Base-by-base conservation (phyloP, 257 asterid species). In the Avicennia marina region DNA sequence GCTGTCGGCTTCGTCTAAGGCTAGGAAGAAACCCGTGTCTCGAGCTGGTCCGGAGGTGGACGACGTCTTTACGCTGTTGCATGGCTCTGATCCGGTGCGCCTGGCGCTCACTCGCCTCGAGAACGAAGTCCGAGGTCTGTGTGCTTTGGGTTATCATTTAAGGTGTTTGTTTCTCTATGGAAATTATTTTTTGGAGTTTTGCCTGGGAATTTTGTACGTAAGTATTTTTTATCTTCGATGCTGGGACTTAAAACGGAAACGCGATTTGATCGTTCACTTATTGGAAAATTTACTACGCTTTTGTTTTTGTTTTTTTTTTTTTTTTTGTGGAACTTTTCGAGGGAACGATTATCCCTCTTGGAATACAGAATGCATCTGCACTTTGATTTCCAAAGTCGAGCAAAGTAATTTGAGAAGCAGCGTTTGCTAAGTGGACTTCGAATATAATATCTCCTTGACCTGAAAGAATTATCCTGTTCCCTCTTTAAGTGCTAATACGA, bases 81-180 rank as follows among this genome's bases (percentile, higher is more conserved):
- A 85, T 66, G 95, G 95, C 66, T 89, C 95, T 46, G 94, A 89
- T 83, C 95, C 96, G 2, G 79, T 89, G 65, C 90, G 94, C 53
- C 69, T 85, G 44, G 94, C 85, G 76, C 95, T 89, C 71, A 80
- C 78, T 72, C 95, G 94, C 70, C 96, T 89, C 15, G 95, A 89
- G 7, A 89, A 89, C 68, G 82, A 85, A 66, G 71, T 83, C 58
- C 78, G 94, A 85, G 95, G 96, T 88, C 31, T 32, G 55, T 16
- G 54, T 27, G 11, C 1, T 44, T 56, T 17, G 26, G 43, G 25
- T 52, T 8, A 17, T n/a, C n/a, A 18, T 41, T 54, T 57, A 22
- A 40, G 26, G 24, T 15, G 24, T 52, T 51, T 36, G 40, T 29
- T 56, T 49, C 40, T 65, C 44, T 11, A 10, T 22, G 9, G 48